These are phyloP conservation scores for Bryoglossum gracile DNA, from an alignment of 495 filamentous ascomycete species.

Conservation along the genomic window DNA sequence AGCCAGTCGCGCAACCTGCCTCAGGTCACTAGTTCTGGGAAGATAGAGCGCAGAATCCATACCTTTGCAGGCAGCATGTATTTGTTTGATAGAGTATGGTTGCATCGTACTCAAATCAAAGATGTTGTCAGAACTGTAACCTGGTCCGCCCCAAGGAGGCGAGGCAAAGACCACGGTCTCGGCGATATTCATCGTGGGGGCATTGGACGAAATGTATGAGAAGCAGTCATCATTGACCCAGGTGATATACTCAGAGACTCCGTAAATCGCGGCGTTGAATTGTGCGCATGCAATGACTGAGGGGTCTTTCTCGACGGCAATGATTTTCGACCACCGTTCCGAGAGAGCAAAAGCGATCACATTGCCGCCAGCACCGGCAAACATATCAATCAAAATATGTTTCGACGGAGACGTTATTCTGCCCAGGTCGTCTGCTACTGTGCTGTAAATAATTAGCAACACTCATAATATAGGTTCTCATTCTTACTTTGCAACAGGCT, in stretches of 20 bases:
- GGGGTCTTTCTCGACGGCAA: constrained; percentile 80
- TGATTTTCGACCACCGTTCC: constrained; percentile 67
- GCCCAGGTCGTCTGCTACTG: constrained; percentile 71
- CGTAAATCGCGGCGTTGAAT: constrained; percentile 86
- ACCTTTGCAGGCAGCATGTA: constrained; percentile 52
- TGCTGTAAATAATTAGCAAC: constrained; percentile 37
- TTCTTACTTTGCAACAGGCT: constrained; percentile 76
- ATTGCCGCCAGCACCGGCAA: constrained; percentile 89
- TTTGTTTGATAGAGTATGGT: constrained; percentile 63
- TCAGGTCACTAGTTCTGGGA: constrained; percentile 80
- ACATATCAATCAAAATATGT: constrained; percentile 70
- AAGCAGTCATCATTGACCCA: constrained; percentile 86
- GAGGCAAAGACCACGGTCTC: constrained; percentile 68
- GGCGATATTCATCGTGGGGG: constrained; percentile 12
- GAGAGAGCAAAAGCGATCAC: constrained; percentile 86
- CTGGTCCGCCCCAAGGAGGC: constrained; percentile 91
- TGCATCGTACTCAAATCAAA: constrained; percentile 85
- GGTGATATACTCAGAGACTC: constrained; percentile 68
- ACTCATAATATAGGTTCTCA: no score
- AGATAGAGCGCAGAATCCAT: constrained; percentile 65
- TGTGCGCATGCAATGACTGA: constrained; percentile 76
- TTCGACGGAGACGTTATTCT: constrained; percentile 35
- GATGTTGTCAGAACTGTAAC: constrained; percentile 66
- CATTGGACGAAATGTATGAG: constrained; percentile 28
- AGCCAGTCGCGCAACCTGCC: constrained; percentile 62